Conservation (phyloP, 768 basidiomycete genomes). For the Pisolithus tinctorius region DNA sequence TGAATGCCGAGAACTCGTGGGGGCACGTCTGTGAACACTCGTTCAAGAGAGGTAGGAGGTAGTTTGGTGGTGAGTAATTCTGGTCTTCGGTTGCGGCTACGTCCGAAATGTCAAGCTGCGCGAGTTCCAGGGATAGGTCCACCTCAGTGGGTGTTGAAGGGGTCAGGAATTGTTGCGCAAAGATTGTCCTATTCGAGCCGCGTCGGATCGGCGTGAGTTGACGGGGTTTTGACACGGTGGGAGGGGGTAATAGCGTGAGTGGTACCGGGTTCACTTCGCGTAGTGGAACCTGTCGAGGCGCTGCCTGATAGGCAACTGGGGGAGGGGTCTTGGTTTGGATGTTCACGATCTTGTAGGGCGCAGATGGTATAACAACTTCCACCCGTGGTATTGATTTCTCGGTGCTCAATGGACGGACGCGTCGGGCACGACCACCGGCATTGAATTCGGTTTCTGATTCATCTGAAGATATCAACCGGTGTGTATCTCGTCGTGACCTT, state of each 20-base stretch:
- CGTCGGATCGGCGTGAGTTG: conserved; percentile 64
- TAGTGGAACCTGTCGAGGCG: not conserved
- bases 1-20: conserved; percentile 78
- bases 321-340: conserved; percentile 2
- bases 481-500: conserved; percentile 10
- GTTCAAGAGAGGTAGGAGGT: conserved; percentile 56
- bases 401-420: conserved; percentile 4
- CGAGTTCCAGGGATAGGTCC: conserved; percentile 33
- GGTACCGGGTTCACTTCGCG: not conserved
- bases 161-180: conserved; percentile 40
- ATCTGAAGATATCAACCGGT: conserved; percentile 39
- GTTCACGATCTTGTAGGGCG: conserved; percentile 17
- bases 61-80: conserved; percentile 37
- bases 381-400: conserved; percentile 21
- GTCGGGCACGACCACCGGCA: conserved; percentile 2
- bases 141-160: conserved; percentile 50
- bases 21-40: conserved; percentile 67
- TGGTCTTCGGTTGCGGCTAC: conserved; percentile 43
- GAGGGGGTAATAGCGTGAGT: conserved; percentile 5
- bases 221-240: conserved; percentile 38
- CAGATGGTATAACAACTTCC: conserved; percentile 39
- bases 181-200: conserved; percentile 27
- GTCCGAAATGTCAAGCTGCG: conserved; percentile 40
- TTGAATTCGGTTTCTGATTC: conserved; percentile 36
- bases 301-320: conserved; percentile 7